Evolutionary conservation across 805 yeast genomes (phyloP), one percentile per base, ranked within the genome.

Genomic region (Blastobotrys americana): DNA sequence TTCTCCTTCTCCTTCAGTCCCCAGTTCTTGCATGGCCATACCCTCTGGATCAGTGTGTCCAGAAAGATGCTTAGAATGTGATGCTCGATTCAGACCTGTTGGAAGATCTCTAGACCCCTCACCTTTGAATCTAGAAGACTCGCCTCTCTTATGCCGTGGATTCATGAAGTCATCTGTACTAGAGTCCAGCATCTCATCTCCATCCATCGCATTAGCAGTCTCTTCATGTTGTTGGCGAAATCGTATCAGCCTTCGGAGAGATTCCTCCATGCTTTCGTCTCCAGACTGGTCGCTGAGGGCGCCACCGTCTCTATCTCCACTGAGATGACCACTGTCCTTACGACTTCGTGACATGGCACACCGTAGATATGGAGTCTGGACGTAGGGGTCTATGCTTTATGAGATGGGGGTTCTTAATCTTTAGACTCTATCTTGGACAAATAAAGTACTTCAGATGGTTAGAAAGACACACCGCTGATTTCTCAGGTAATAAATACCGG

Each of bases 1-100:
- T 3, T 42, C 53, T 8, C 43, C 52, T 15, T 47, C 46, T 16
- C 48, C 55, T 13, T 48, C 55, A 3, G 46, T 48, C 38, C 48
- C 22, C 35, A 41, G 39, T 61, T 3, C 50, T 58, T 36, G 53
- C 61, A 47, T 54, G 13, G 39, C 48, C 25, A 46, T 55, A n/a
- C 34, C 48, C 17, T 42, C 51, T 21, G 27, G 31, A 15, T 38
- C 50, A n/a, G 39, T 16, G n/a, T 28, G 20, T 23, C 25, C 25
- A 20, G 6, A 16, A 23, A 36, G 37, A 27, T 37, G 18, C 37
- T 20, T 19, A 38, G 44, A 22, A 20, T 20, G 38, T 25, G 38
- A 23, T 27, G 36, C 38, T 22, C 39, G 18, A 45, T 50, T 15
- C 15, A n/a, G 5, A 15, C 22, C 16, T 35, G n/a, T 4, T 13